A percentile compares a stretch with the other conserved stretches of the same genome.
phyloP scores from a whole-genome alignment of 1,284 basidiomycete genomes.

The Heterobasidion occidentale region DNA sequence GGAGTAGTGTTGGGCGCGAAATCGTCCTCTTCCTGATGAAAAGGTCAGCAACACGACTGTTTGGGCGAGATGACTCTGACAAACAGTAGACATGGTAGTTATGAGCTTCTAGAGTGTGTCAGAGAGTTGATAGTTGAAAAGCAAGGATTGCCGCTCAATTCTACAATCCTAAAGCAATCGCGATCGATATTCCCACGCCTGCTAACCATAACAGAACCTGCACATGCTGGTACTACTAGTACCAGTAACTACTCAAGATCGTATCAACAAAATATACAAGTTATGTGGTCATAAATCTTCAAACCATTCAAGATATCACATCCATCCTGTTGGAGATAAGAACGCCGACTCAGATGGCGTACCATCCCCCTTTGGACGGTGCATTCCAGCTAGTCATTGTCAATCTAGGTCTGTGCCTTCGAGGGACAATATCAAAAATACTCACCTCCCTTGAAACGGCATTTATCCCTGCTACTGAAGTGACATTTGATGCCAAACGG shows the following conservation, averaged over 20 bases:
- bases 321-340: too few relatives aligned
- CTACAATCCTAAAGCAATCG: background rate
- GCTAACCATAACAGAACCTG: conserved; percentile 1
- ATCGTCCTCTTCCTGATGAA: conserved; percentile 49
- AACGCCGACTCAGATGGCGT: background rate
- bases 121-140: background rate
- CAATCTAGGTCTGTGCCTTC: conserved; percentile 1
- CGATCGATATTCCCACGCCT: conserved; percentile 14
- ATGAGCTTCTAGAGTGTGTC: conserved; percentile 10
- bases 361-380: conserved; percentile 10
- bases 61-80: conserved; percentile 17
- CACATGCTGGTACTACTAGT: background rate
- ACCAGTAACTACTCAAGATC: too few relatives aligned
- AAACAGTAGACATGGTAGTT: conserved; percentile 32
- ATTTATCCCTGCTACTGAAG: conserved; percentile 48
- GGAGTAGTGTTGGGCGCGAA: conserved; percentile 55
- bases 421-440: conserved; percentile 3
- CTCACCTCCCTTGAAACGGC: conserved; percentile 78
- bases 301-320: too few relatives aligned
- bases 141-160: background rate
- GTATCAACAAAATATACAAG: too few relatives aligned
- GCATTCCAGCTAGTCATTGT: conserved; percentile 11
- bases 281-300: too few relatives aligned
- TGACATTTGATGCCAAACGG: conserved; percentile 59
- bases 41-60: background rate